A percentile compares a stretch with the other conserved stretches of the same genome.
Evolutionary conservation across 2,329 filamentous ascomycete species (phyloP).

Genomic region (Tolypocladium amazonense): DNA sequence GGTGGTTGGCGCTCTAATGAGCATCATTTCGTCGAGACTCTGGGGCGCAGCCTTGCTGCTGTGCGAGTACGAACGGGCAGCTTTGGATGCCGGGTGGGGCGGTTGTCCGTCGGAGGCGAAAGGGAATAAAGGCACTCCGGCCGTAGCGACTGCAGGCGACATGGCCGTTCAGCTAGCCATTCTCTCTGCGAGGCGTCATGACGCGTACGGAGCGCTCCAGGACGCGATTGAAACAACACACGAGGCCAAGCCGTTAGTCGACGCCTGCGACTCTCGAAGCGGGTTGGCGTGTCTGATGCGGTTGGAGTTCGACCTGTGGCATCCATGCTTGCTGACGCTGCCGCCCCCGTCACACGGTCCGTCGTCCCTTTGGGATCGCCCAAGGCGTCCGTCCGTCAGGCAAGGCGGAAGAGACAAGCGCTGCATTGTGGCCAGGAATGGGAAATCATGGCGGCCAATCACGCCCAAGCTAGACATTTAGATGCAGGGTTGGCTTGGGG

Average conservation of each 20-base stretch:
- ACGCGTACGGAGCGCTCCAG: background rate
- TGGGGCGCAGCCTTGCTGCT: background rate
- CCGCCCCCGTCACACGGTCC: background rate
- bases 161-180: background rate
- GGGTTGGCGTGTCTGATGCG: background rate
- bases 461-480: background rate
- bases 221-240: background rate
- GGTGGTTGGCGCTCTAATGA: background rate
- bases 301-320: background rate
- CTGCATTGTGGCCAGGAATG: background rate
- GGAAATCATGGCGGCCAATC: background rate
- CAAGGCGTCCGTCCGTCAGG: background rate
- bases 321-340: background rate
- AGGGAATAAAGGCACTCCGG: background rate
- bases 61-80: background rate
- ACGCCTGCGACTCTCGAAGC: background rate
- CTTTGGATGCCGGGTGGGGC: background rate
- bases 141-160: too few species aligned
- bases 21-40: background rate
- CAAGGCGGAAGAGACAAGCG: background rate
- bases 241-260: background rate
- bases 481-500: background rate
- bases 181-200: background rate
- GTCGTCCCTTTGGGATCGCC: background rate
- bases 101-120: background rate